These are phyloP conservation scores for Oryza australiensis DNA, from an alignment of 176 grass and related monocot genomes.

Conservation along the genomic window DNA sequence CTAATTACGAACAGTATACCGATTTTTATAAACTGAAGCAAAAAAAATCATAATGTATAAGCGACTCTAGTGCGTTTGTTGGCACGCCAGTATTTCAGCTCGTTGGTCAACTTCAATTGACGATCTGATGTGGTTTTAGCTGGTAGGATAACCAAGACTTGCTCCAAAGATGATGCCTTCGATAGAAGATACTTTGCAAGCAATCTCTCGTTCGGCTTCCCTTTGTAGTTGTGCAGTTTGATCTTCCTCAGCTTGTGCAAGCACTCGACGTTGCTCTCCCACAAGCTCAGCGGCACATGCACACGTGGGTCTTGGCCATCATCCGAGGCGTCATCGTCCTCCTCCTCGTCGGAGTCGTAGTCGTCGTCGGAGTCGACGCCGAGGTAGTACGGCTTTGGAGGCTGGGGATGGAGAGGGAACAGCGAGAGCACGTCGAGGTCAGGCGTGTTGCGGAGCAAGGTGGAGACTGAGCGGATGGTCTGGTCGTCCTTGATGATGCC, in stretches of 20 bases:
- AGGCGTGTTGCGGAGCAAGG: neutral
- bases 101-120: neutral
- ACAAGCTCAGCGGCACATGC: neutral
- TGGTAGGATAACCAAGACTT: neutral
- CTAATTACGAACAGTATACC: no score
- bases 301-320: neutral
- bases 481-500: constrained; percentile 2
- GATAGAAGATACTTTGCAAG: neutral
- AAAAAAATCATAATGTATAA: neutral
- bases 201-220: neutral
- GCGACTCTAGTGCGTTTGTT: neutral
- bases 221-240: neutral
- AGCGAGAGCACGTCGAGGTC: neutral
- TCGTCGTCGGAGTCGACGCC: no score
- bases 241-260: neutral
- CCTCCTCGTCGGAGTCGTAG: no score
- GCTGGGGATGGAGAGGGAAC: neutral
- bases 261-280: neutral
- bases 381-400: neutral
- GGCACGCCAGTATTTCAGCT: constrained; percentile 1
- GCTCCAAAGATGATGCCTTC: neutral
- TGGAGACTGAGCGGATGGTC: neutral
- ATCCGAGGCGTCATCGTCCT: neutral
- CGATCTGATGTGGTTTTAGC: neutral
- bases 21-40: neutral